Percentiles rank a stretch among this genome's conserved stretches.
These are phyloP conservation scores for Ormosia emarginata DNA, from an alignment of 306 rosid genomes.

Conservation along the genomic window DNA sequence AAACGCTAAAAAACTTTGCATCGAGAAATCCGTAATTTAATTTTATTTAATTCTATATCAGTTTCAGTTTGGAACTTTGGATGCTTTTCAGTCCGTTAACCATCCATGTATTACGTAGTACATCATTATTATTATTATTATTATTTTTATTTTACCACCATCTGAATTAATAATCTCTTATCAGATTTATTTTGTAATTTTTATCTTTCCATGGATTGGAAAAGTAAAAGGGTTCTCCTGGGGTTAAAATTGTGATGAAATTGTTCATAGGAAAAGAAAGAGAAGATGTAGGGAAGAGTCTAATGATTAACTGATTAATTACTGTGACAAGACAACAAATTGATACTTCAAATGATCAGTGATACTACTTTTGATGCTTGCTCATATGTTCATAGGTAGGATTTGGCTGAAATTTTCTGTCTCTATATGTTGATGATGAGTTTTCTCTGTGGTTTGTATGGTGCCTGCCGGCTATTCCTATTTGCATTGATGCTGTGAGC, in stretches of 20 bases:
- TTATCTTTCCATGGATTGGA: not conserved
- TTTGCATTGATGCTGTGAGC: not conserved
- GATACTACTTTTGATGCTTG: not conserved
- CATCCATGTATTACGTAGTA: not conserved
- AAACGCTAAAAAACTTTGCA: conserved; percentile 45
- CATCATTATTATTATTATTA: too few species aligned
- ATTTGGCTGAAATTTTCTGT: not conserved
- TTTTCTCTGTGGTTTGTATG: not conserved
- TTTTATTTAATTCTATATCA: not conserved
- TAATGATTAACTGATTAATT: not conserved
- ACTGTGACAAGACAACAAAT: not conserved
- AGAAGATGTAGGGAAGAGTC: not conserved
- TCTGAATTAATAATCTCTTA: not conserved
- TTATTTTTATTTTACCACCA: too few species aligned
- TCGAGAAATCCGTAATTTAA: conserved; percentile 35
- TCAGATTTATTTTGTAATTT: not conserved
- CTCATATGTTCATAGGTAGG: not conserved
- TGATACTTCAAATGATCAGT: not conserved
- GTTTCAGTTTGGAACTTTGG: not conserved
- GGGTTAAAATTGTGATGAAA: not conserved
- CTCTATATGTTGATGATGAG: not conserved
- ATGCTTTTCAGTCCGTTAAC: not conserved
- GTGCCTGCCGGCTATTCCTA: not conserved
- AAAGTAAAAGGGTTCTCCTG: not conserved
- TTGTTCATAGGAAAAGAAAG: not conserved